A percentile compares a stretch with the other conserved stretches of the same genome.
Evolutionary conservation across 1,284 basidiomycete genomes (phyloP).

Genomic region (Ceratobasidium sp.): DNA sequence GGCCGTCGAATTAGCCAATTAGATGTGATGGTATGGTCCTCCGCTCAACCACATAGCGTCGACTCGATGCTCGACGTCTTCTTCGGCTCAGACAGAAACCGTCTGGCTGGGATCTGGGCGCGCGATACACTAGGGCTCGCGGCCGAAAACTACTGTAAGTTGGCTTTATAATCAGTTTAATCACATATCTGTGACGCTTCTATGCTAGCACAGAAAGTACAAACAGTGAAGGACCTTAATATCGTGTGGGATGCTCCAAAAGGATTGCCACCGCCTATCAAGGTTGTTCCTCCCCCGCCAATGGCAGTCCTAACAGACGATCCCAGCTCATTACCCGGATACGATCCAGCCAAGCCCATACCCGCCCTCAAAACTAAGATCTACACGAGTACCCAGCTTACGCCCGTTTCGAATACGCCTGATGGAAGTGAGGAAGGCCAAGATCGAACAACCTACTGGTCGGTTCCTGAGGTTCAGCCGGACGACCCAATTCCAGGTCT

Average conservation of each 20-base stretch:
- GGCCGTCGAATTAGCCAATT: constrained; percentile 64
- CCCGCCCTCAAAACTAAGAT: constrained; percentile 11
- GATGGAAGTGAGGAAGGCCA: background rate
- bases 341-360: constrained; percentile 47
- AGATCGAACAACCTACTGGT: constrained; percentile 30
- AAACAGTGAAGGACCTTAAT: constrained; percentile 80
- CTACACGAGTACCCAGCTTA: constrained; percentile 32
- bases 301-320: constrained; percentile 43
- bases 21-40: constrained; percentile 89
- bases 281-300: constrained; percentile 44
- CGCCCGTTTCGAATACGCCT: constrained; percentile 15
- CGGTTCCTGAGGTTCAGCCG: constrained; percentile 22
- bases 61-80: constrained; percentile 60
- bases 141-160: constrained; percentile 71
- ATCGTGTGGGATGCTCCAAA: constrained; percentile 75
- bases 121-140: constrained; percentile 79
- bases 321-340: constrained; percentile 35
- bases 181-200: constrained; percentile 58
- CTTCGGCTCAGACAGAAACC: constrained; percentile 49
- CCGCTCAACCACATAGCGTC: constrained; percentile 84
- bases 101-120: constrained; percentile 79
- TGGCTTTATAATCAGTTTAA: constrained; percentile 48
- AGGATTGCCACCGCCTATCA: constrained; percentile 45
- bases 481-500: constrained; percentile 39
- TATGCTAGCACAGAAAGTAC: constrained; percentile 65